Base-by-base conservation (phyloP, 116 monocot genomes). In the Papilionanthe hybrid region DNA sequence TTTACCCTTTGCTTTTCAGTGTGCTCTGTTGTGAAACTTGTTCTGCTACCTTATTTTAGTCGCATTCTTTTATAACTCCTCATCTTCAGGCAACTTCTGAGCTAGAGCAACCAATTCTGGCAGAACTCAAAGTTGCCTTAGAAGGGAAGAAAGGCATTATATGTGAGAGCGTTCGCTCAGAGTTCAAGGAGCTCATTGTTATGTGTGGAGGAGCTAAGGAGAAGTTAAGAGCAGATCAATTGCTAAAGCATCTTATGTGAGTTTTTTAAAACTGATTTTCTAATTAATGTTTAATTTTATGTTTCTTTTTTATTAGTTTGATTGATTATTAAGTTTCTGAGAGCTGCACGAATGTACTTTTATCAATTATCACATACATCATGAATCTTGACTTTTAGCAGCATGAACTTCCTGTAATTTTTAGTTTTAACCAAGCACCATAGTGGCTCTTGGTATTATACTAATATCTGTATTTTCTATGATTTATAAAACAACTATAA, bases 201-300 rank as follows among this genome's bases (percentile, higher is more conserved):
- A 95, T 93, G 91, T 94, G 81, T 79, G 93, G 95, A 63, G 98
- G 98, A 55, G 84, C 88, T 45, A 83, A 80, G 42, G 98, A 99
- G 81, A 91, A 91, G 78, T 73, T 74, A 9, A 88, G 95, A 83
- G 93, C 98, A 53, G 83, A 49, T 73, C 78, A 81, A 78, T 76
- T 99, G 57, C 28, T 94, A 43, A 85, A 88, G 50, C 75, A 73
- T 47, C 85, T 99, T 12, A 41, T 43, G 98, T 99, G 81, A 90
- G 91, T 88, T 84, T 72, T 69, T 37, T 74, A 15, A 78, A 53
- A 75, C 18, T 30, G 32, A 30, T 69, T 32, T 69, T 32, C 69
- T 69, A 69, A 69, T 69, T 69, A 73, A 37, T 37, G 37, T 37
- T 37, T 37, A 37, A 0, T 37, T 37, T 37, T 37, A 37, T 37